phyloP scores from a whole-genome alignment of 1,139 yeast species.

The Taphrina wiesneri region DNA sequence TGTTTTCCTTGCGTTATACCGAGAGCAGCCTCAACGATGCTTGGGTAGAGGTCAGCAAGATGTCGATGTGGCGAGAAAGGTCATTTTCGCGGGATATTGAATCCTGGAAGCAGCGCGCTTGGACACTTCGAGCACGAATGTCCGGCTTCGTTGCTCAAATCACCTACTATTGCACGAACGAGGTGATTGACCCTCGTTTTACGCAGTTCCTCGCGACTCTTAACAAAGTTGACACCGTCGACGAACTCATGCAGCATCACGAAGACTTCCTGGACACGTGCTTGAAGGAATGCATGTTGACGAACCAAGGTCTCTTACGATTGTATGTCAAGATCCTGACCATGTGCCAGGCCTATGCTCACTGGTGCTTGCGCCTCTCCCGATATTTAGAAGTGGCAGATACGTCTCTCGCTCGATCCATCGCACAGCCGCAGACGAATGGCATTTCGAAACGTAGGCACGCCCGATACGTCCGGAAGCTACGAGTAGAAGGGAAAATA shows the following conservation, averaged over 20 bases:
- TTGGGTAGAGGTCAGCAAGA: conserved; percentile 72
- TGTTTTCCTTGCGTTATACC: conserved; percentile 63
- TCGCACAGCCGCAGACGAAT: conserved; percentile 56
- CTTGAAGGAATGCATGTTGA: conserved; percentile 66
- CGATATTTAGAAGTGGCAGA: conserved; percentile 59
- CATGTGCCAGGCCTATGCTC: conserved; percentile 55
- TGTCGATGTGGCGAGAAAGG: conserved; percentile 64
- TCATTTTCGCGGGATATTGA: conserved; percentile 51
- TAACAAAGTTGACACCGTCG: conserved; percentile 51
- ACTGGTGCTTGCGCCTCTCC: conserved; percentile 57
- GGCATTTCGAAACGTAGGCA: conserved; percentile 57
- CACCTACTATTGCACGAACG: conserved; percentile 58
- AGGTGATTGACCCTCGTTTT: conserved; percentile 64
- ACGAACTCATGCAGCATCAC: conserved; percentile 54
- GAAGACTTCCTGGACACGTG: conserved; percentile 65
- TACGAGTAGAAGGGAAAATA: conserved; percentile 42
- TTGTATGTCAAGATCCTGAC: conserved; percentile 48
- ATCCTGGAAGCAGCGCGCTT: conserved; percentile 61
- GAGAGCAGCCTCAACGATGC: conserved; percentile 62
- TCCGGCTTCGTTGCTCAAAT: conserved; percentile 60
- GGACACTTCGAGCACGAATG: conserved; percentile 64
- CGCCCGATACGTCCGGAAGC: conserved; percentile 50
- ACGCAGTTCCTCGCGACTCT: conserved; percentile 47
- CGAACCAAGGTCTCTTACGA: conserved; percentile 59
- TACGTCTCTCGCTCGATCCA: conserved; percentile 51